phyloP scores from a whole-genome alignment of 805 yeast species.

The Monosporozyma yasuniensis region DNA sequence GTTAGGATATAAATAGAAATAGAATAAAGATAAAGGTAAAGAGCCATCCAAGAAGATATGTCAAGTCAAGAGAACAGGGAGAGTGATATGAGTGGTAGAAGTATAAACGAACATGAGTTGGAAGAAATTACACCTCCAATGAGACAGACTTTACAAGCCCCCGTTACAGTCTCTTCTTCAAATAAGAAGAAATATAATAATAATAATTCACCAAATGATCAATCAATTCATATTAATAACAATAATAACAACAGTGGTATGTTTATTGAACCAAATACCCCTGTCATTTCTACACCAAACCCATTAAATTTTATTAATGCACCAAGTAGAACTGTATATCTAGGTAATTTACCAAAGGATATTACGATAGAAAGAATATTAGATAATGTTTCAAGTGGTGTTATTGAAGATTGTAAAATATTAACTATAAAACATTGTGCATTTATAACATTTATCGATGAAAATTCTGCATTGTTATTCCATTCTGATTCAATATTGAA shows the following conservation, averaged over 20 bases:
- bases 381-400: constrained; percentile 87
- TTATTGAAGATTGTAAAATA: constrained; percentile 69
- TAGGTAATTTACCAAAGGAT: constrained; percentile 81
- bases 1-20: neutral
- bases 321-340: constrained; percentile 78
- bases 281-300: neutral
- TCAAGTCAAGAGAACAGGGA: neutral
- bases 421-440: constrained; percentile 86
- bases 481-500: constrained; percentile 89
- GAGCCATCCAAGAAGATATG: neutral
- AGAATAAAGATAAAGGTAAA: neutral
- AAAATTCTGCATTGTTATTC: constrained; percentile 78
- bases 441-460: constrained; percentile 81
- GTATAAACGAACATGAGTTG: neutral
- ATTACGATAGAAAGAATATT: constrained; percentile 72
- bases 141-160: neutral
- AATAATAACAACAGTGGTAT: neutral
- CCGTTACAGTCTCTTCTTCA: neutral
- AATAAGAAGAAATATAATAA: neutral
- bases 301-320: constrained; percentile 34
- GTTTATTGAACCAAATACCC: neutral
- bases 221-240: neutral
- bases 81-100: neutral
- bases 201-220: neutral
- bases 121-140: neutral